Conservation (phyloP, 2,329 filamentous ascomycete genomes). For the Pseudogymnoascus pannorum region DNA sequence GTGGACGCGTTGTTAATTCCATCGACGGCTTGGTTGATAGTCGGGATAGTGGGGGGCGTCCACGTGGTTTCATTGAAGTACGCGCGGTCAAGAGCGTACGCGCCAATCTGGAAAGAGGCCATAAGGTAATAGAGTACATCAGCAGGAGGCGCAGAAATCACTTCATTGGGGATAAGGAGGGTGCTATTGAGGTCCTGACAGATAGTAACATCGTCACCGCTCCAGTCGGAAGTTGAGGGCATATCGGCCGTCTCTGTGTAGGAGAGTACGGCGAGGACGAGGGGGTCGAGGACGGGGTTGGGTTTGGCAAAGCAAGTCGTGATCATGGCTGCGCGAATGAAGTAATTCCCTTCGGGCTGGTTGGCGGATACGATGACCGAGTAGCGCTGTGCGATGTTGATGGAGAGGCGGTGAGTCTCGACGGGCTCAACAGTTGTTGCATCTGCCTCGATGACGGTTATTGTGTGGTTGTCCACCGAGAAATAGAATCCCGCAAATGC, state of each 20-base stretch:
- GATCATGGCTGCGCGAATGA: conserved; percentile 42
- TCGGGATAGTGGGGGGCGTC: conserved; percentile 40
- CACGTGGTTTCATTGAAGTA: conserved; percentile 51
- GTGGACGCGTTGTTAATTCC: conserved; percentile 39
- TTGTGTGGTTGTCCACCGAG: conserved; percentile 59
- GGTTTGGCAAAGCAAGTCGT: conserved; percentile 39
- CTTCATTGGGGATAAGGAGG: conserved; percentile 38
- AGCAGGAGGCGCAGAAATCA: conserved; percentile 38
- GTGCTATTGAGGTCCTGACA: conserved; percentile 33
- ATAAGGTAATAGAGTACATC: conserved; percentile 48
- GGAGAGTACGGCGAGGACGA: conserved; percentile 29
- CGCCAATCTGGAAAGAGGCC: conserved; percentile 52
- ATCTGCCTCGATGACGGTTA: conserved; percentile 62
- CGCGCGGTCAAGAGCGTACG: conserved; percentile 50
- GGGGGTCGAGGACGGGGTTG: conserved; percentile 37
- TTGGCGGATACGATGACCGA: conserved; percentile 52
- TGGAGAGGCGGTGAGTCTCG: conserved; percentile 52
- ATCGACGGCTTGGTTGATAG: conserved; percentile 36
- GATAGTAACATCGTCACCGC: conserved; percentile 30
- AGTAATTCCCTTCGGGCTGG: conserved; percentile 54
- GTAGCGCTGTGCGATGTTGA: conserved; percentile 65
- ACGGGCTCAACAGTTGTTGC: conserved; percentile 57
- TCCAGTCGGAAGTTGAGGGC: conserved; percentile 35
- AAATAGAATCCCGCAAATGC: conserved; percentile 68
- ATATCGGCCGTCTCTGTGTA: conserved; percentile 19